Conservation (phyloP, 345 rosid species). For the Limnanthes douglasii region DNA sequence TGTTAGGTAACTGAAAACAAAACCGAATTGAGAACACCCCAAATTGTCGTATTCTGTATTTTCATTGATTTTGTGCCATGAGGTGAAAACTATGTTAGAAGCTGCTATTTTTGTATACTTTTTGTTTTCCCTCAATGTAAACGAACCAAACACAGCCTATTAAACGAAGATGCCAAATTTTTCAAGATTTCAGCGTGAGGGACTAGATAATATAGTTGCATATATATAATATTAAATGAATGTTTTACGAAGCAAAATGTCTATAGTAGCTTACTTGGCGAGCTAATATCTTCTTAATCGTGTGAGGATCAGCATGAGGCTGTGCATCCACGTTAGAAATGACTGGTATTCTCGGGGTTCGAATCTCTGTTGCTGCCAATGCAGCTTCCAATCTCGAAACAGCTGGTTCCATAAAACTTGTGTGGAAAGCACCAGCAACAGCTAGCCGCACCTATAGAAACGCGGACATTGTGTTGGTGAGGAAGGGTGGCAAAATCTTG, state of each 20-base stretch:
- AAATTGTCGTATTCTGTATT: no score
- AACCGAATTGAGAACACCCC: no score
- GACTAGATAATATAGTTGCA: no score
- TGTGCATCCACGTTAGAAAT: constrained; percentile 92
- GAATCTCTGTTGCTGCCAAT: constrained; percentile 56
- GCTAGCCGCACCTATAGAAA: constrained; percentile 72
- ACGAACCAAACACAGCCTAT: no score
- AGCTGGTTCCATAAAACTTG: constrained; percentile 96
- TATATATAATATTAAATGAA: no score
- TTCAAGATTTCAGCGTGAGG: no score
- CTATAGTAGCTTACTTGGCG: constrained; percentile 36
- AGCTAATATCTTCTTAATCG: constrained; percentile 81
- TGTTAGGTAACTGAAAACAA: no score
- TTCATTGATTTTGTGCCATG: no score
- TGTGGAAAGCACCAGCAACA: constrained; percentile 95
- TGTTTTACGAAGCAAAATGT: constrained; percentile 1
- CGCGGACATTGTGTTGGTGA: constrained; percentile 1
- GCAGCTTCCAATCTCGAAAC: constrained; percentile 92
- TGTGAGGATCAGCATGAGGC: constrained; percentile 84
- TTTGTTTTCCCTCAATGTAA: no score
- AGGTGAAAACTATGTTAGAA: no score
- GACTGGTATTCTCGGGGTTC: constrained; percentile 80
- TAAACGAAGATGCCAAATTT: no score
- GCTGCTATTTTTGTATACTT: no score
- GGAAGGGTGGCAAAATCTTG: not conserved